Conservation (phyloP, 257 asterid genomes). For the Oldenlandia corymbosa region DNA sequence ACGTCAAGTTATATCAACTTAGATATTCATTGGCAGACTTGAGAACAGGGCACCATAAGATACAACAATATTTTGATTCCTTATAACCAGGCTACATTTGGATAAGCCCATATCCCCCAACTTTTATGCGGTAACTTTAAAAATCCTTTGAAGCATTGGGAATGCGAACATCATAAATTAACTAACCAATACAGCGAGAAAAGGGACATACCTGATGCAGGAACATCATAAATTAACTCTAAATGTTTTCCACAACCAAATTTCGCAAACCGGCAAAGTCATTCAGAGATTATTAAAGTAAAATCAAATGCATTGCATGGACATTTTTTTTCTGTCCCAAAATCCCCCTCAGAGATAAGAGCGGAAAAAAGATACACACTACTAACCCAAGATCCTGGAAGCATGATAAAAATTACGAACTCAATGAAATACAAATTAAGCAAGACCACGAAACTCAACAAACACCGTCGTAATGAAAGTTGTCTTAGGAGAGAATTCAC, state of each 20-base stretch:
- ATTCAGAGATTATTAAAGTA: neutral
- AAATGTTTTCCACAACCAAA: neutral
- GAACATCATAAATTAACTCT: no score
- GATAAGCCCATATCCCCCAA: no score
- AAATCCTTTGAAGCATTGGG: no score
- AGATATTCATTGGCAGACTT: neutral
- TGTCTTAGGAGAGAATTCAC: neutral
- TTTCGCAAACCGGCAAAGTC: neutral
- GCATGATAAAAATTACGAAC: neutral
- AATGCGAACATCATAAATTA: no score
- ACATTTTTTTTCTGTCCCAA: neutral
- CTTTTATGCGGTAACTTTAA: neutral
- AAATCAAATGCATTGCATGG: neutral
- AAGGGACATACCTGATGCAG: slow-evolving; percentile 77
- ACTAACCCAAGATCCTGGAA: neutral
- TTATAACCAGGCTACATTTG: no score
- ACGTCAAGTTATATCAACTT: slow-evolving; percentile 12
- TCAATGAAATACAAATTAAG: neutral
- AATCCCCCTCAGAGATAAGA: neutral
- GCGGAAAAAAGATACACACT: no score
- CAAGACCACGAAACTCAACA: neutral
- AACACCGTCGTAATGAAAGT: no score
- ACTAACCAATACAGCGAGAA: neutral
- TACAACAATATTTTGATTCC: neutral
- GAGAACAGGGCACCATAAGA: neutral